Evolutionary conservation across 2,329 filamentous ascomycete species (phyloP).

Genomic region (Cladorrhinum sp.): DNA sequence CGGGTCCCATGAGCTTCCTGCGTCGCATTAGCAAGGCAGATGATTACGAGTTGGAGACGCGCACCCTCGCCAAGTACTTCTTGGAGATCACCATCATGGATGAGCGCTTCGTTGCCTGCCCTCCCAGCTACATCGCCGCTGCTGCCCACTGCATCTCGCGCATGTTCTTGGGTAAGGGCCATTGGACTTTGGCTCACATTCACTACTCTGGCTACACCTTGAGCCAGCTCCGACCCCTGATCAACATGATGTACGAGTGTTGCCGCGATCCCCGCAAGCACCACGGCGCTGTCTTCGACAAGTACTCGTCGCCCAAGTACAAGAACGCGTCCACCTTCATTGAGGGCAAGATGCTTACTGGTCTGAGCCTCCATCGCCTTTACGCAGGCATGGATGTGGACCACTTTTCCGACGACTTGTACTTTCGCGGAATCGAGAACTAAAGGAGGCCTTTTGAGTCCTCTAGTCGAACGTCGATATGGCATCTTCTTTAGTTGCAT

Average conservation of each 20-base stretch:
- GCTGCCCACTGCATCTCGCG: constrained; percentile 90
- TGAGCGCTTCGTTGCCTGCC: constrained; percentile 88
- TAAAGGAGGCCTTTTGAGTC: background rate
- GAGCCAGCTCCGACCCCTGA: constrained; percentile 72
- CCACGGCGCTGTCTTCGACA: constrained; percentile 84
- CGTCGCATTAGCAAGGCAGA: constrained; percentile 97
- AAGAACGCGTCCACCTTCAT: constrained; percentile 82
- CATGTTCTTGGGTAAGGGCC: constrained; percentile 83
- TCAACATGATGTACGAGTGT: constrained; percentile 80
- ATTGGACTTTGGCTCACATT: constrained; percentile 82
- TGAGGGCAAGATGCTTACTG: constrained; percentile 65
- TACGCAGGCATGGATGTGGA: constrained; percentile 6
- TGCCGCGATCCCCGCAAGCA: constrained; percentile 78
- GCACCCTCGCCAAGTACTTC: constrained; percentile 96
- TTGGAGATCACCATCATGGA: constrained; percentile 97
- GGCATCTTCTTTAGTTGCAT: background rate
- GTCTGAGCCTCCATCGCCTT: constrained; percentile 49
- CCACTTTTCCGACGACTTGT: background rate
- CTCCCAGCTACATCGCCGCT: constrained; percentile 86
- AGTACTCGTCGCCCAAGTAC: constrained; percentile 85
- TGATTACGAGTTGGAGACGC: constrained; percentile 92
- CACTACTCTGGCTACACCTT: constrained; percentile 95
- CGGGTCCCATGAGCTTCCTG: constrained; percentile 98
- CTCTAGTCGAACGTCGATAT: background rate
- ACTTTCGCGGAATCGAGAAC: constrained; percentile 3